A percentile compares a stretch with the other conserved stretches of the same genome.
These are phyloP conservation scores for Buxus sempervirens DNA, from an alignment of 164 flowering plant genomes.

Conservation along the genomic window DNA sequence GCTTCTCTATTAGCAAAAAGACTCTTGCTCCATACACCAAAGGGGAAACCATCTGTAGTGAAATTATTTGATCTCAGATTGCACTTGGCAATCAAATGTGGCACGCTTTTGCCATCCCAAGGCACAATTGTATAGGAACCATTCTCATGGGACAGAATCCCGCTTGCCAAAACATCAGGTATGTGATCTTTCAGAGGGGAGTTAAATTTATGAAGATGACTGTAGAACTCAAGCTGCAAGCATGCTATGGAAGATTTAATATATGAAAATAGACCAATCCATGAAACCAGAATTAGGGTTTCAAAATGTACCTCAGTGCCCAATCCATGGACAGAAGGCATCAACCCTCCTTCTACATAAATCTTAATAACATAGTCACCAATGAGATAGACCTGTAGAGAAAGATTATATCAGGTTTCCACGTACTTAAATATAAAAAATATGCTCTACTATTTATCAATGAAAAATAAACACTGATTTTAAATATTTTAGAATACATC, in stretches of 20 bases:
- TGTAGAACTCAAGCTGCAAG: slow-evolving; percentile 85
- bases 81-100: slow-evolving; percentile 48
- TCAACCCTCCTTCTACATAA: slow-evolving; percentile 83
- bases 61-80: slow-evolving; percentile 25
- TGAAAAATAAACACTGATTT: neutral
- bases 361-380: slow-evolving; percentile 67
- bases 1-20: slow-evolving; percentile 51
- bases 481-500: no score
- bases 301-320: slow-evolving; percentile 69
- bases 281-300: neutral
- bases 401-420: neutral
- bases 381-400: slow-evolving; percentile 68
- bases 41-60: slow-evolving; percentile 39
- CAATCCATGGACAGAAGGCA: slow-evolving; percentile 65
- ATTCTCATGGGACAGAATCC: slow-evolving; percentile 58
- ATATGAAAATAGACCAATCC: neutral
- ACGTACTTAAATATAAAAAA: neutral
- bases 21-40: slow-evolving; percentile 80
- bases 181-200: slow-evolving; percentile 65
- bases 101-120: slow-evolving; percentile 87
- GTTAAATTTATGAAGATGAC: slow-evolving; percentile 36
- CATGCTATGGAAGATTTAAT: slow-evolving; percentile 10
- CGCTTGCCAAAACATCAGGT: slow-evolving; percentile 78
- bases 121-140: slow-evolving; percentile 47
- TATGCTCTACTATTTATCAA: neutral